Evolutionary conservation across 228 moss, liverwort and hornwort species (phyloP), one percentile per base, ranked within the genome.

Genomic region (Sphagnum magellanicum): DNA sequence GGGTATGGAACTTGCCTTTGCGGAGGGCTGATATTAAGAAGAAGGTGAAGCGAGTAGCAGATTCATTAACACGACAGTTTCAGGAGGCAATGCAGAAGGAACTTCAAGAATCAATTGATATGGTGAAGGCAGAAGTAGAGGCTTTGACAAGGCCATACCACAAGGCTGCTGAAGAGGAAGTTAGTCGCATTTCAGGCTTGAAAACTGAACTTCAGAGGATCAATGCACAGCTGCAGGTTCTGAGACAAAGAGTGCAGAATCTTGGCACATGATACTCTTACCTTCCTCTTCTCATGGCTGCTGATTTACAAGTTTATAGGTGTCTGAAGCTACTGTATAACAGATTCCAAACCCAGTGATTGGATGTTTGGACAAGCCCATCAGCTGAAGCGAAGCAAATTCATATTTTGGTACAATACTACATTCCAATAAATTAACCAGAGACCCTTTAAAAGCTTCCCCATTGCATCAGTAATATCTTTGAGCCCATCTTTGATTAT

Each of bases 181-280:
- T 74, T 61, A 46, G 58, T 0, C 83, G 87, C 53, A 78, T 98
- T 63, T 59, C 81, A 74, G 51, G 70, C 60, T 83, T 92, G 72
- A 84, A 92, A 78, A 73, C 60, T 68, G 78, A 84, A 69, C 85
- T 87, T 66, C 76, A 76, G 68, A 74, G 74, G 66, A 73, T 98
- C 32, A 89, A 94, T 50, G 71, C 62, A 16, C 73, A 81, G 76
- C 71, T 94, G 71, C 78, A 82, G 63, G 76, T 73, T 65, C 74
- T 94, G 60, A 85, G 89, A 75, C 87, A 87, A 63, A 84, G 85
- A 75, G 98, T 98, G 67, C 94, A 88, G 69, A 94, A 90, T 70
- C 81, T 98, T 71, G 92, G 94, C 74, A 67, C 79, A 12, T 92
- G 71, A 78, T 51, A 12, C 9, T 12, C 55, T 55, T 55, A 8